Conservation (phyloP, 108 stramenopile species). For the Conticribra weissflogii region DNA sequence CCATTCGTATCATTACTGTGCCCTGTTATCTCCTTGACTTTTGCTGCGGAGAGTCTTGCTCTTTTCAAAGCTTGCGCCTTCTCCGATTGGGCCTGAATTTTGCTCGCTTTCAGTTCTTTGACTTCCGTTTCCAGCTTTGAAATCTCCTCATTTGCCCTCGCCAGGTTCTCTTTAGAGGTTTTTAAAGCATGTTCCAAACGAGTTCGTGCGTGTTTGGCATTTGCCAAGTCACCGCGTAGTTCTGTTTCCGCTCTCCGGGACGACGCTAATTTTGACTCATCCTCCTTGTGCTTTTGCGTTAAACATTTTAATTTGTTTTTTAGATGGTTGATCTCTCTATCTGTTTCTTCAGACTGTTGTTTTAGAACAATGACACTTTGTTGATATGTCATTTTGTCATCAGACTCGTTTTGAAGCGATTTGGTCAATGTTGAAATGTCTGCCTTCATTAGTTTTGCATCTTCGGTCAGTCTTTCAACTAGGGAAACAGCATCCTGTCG, state of each 20-base stretch:
- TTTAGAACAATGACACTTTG: conserved; percentile 15
- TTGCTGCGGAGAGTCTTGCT: conserved; percentile 21
- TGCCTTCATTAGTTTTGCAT: conserved; percentile 7
- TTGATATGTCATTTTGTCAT: not conserved
- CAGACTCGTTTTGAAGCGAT: not conserved
- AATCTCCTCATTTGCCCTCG: conserved; percentile 21
- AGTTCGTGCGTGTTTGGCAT: conserved; percentile 30
- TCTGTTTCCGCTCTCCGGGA: not conserved
- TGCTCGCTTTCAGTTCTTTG: conserved; percentile 17
- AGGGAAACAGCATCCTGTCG: not conserved
- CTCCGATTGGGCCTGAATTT: conserved; percentile 22
- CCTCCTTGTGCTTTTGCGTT: conserved; percentile 12
- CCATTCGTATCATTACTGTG: conserved; percentile 1
- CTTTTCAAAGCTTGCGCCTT: conserved; percentile 25
- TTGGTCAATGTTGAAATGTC: conserved; percentile 16
- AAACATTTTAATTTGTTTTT: conserved; percentile 22
- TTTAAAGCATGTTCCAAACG: conserved; percentile 30
- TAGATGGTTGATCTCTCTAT: conserved; percentile 8
- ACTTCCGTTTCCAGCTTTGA: conserved; percentile 21
- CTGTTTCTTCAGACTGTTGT: conserved; percentile 10
- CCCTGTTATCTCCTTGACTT: conserved; percentile 24
- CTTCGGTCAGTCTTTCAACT: not conserved
- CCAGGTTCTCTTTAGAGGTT: conserved; percentile 5
- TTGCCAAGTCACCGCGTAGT: not conserved
- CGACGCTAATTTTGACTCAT: conserved; percentile 21